Evolutionary conservation across 306 rosid species (phyloP), one percentile per base, ranked within the genome.

Genomic region (Cicer judaicum): DNA sequence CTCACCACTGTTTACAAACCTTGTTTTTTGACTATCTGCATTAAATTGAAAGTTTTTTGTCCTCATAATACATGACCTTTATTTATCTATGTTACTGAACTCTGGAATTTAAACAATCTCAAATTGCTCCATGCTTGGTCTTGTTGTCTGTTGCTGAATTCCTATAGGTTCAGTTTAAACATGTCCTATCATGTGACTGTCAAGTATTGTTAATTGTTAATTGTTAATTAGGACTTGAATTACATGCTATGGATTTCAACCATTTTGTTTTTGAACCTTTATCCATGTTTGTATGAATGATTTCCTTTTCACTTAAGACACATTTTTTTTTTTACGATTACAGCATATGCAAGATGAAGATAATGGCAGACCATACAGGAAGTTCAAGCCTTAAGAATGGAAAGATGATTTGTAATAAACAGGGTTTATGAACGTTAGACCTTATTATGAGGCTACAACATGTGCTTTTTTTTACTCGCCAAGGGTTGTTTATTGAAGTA

Each of bases 321-420:
- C 29, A 2, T 9, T 44, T 59, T 74, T 7, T 44, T 59, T 74
- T 59, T 68, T 38, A 36, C 78, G 64, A 60, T 80, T 74, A 59
- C 92, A 91, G 97, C 95, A 90, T 74, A 90, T 90, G 95, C 98
- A 93, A 86, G 98, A 93, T 75, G 98, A 93, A 76, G 98, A 93
- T 80, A 87, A 87, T 34, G 96, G 96, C 67, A 77, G 95, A 73
- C 93, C 98, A 0, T 86, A 93, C 91, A 82, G 95, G 84, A 93
- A 90, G 84, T 93, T 93, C 82, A 44, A 63, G 84, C 65, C 65
- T 12, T 60, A 13, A 16, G 1, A 1, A 16, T 16, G 18, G 18
- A 16, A 54, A 29, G 61, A 18, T 63, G 78, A 47, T 83, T 78
- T 53, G 75, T 75, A 84, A 82, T 87, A 84, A 87, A 72, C 69